These are phyloP conservation scores for Suillus plorans DNA, from an alignment of 768 basidiomycete species.

Conservation along the genomic window DNA sequence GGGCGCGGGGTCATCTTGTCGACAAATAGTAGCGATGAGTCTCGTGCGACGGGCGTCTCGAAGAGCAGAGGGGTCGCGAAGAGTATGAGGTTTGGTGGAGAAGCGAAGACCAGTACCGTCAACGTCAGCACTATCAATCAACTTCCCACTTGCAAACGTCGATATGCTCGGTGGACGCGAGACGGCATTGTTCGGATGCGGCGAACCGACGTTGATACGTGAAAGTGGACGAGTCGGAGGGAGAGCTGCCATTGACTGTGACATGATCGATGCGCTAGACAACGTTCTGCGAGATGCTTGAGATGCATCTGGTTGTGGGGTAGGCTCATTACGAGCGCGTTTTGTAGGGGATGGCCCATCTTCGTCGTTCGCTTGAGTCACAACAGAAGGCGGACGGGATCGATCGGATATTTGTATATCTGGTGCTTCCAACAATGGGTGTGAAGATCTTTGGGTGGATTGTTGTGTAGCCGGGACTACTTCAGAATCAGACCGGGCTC, in stretches of 20 bases:
- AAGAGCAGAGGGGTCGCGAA: constrained; percentile 53
- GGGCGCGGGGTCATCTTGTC: constrained; percentile 63
- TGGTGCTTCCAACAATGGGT: constrained; percentile 31
- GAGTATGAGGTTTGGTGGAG: constrained; percentile 61
- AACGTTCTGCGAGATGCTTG: constrained; percentile 14
- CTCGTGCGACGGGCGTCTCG: constrained; percentile 57
- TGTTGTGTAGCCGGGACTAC: constrained; percentile 29
- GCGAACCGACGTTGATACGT: constrained; percentile 30
- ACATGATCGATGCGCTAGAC: constrained; percentile 10
- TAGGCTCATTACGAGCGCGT: constrained; percentile 60
- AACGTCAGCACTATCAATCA: constrained; percentile 39
- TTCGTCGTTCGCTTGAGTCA: constrained; percentile 51
- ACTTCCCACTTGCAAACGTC: constrained; percentile 41
- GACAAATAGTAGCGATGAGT: constrained; percentile 64
- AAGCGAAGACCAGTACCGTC: constrained; percentile 56
- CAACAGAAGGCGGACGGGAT: constrained; percentile 51
- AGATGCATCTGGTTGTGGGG: constrained; percentile 33
- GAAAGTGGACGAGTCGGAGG: constrained; percentile 32
- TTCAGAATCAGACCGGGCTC: constrained; percentile 69
- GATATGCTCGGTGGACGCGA: constrained; percentile 49
- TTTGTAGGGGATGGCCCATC: constrained; percentile 72
- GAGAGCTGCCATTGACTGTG: constrained; percentile 13
- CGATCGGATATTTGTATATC: constrained; percentile 50
- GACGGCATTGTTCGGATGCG: constrained; percentile 42
- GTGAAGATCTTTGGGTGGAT: constrained; percentile 19